phyloP scores from a whole-genome alignment of 2,329 filamentous ascomycete genomes.

The Talaromyces sp. region DNA sequence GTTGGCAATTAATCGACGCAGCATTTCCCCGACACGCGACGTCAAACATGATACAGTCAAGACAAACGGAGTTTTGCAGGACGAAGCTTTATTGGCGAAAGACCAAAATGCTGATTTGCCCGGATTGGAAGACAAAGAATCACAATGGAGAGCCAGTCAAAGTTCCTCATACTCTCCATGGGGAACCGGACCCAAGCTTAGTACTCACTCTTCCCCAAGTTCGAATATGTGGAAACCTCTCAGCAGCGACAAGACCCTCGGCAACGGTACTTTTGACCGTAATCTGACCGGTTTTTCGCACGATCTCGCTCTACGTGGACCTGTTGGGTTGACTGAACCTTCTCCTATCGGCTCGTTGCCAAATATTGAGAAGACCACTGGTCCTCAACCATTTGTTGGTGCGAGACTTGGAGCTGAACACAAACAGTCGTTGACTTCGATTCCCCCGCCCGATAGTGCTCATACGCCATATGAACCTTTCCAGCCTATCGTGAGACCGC shows the following conservation, averaged over 20 bases:
- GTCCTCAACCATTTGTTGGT: slow-evolving; percentile 33
- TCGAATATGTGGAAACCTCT: slow-evolving; percentile 61
- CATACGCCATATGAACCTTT: slow-evolving; percentile 40
- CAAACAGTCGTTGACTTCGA: slow-evolving; percentile 32
- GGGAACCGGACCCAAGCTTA: slow-evolving; percentile 38
- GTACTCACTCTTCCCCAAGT: slow-evolving; percentile 34
- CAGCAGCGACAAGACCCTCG: slow-evolving; percentile 57
- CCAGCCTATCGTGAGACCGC: slow-evolving; percentile 43
- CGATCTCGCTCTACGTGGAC: slow-evolving; percentile 42
- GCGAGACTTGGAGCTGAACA: slow-evolving; percentile 36
- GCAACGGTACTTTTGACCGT: slow-evolving; percentile 63
- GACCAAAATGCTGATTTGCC: slow-evolving; percentile 27
- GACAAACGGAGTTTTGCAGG: slow-evolving; percentile 32
- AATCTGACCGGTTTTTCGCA: slow-evolving; percentile 51
- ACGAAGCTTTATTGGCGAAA: slow-evolving; percentile 25
- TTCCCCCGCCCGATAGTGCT: slow-evolving; percentile 42
- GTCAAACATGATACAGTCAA: slow-evolving; percentile 24
- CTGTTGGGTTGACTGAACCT: slow-evolving; percentile 42
- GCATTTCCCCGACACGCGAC: slow-evolving; percentile 35
- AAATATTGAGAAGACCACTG: slow-evolving; percentile 23
- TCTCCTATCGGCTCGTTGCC: slow-evolving; percentile 34
- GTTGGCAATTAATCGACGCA: slow-evolving; percentile 30
- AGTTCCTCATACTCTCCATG: slow-evolving; percentile 41
- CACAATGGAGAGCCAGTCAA: slow-evolving; percentile 41
- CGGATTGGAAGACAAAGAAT: slow-evolving; percentile 34